These are phyloP conservation scores for Discostella stelligeroides DNA, from an alignment of 108 stramenopile genomes.

Conservation along the genomic window DNA sequence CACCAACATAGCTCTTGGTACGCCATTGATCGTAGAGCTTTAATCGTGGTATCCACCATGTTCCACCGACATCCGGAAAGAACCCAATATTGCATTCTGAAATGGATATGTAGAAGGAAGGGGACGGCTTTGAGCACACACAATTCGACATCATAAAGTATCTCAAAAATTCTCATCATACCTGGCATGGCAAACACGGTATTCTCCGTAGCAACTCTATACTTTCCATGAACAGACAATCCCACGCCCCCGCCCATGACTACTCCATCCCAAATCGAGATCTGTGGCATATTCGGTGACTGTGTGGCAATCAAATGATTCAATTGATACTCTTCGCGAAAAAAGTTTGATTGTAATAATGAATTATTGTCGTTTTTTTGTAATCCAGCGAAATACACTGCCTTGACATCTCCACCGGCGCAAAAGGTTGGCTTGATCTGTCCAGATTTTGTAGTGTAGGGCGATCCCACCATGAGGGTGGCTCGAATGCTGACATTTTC, in stretches of 20 bases:
- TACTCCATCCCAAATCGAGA: slow-evolving; percentile 96
- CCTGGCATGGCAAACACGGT: slow-evolving; percentile 95
- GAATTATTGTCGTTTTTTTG: slow-evolving; percentile 27
- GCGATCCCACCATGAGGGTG: slow-evolving; percentile 62
- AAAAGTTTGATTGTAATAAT: slow-evolving; percentile 66
- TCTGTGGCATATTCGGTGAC: slow-evolving; percentile 53
- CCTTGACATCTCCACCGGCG: slow-evolving; percentile 94
- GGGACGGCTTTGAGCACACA: no score
- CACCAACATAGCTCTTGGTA: slow-evolving; percentile 35
- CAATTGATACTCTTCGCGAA: slow-evolving; percentile 88
- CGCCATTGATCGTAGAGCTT: slow-evolving; percentile 34
- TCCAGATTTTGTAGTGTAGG: slow-evolving; percentile 43
- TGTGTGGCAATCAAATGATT: slow-evolving; percentile 75
- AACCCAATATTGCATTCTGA: slow-evolving; percentile 95
- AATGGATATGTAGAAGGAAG: neutral
- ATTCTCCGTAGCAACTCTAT: slow-evolving; percentile 93
- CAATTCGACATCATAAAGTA: no score
- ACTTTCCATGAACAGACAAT: slow-evolving; percentile 88
- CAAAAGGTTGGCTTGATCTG: slow-evolving; percentile 78
- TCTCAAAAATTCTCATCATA: no score
- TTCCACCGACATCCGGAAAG: slow-evolving; percentile 97
- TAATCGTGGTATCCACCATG: slow-evolving; percentile 88
- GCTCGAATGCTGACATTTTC: slow-evolving; percentile 33
- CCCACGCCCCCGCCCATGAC: slow-evolving; percentile 99
- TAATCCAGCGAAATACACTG: slow-evolving; percentile 57